A percentile compares a stretch with the other conserved stretches of the same genome.
phyloP scores from a whole-genome alignment of 75 land plant genomes.

The Isoetes taiwanensis region DNA sequence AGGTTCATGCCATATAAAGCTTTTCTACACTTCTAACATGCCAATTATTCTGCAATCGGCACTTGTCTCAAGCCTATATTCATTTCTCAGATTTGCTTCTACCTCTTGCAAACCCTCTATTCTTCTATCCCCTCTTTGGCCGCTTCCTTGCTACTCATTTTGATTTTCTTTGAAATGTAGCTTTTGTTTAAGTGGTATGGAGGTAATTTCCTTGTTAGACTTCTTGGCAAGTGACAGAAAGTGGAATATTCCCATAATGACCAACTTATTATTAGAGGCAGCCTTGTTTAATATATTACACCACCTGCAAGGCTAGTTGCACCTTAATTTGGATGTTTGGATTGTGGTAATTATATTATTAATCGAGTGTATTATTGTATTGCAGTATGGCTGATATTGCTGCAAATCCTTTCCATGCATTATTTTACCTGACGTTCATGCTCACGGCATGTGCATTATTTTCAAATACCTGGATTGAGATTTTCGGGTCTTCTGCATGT shows the following conservation, averaged over 20 bases:
- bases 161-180: too few species aligned
- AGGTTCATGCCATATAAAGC: background rate
- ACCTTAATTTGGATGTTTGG: too few species aligned
- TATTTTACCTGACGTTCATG: conserved; percentile 4
- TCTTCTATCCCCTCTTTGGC: too few species aligned
- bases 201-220: background rate
- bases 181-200: background rate
- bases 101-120: too few species aligned
- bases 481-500: background rate
- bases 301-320: background rate
- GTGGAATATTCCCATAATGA: background rate
- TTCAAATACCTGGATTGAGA: background rate
- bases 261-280: background rate
- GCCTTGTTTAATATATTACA: background rate
- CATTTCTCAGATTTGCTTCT: conserved; percentile 1
- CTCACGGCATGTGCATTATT: conserved; percentile 8
- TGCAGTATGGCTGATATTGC: background rate
- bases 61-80: conserved; percentile 1
- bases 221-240: background rate
- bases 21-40: conserved; percentile 6
- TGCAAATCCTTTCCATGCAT: conserved; percentile 3
- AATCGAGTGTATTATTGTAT: too few species aligned
- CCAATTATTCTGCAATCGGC: conserved; percentile 6
- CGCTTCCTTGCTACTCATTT: too few species aligned
- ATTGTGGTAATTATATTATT: too few species aligned